Evolutionary conservation across 768 basidiomycete species (phyloP).

Genomic region (Heimioporus sp.): DNA sequence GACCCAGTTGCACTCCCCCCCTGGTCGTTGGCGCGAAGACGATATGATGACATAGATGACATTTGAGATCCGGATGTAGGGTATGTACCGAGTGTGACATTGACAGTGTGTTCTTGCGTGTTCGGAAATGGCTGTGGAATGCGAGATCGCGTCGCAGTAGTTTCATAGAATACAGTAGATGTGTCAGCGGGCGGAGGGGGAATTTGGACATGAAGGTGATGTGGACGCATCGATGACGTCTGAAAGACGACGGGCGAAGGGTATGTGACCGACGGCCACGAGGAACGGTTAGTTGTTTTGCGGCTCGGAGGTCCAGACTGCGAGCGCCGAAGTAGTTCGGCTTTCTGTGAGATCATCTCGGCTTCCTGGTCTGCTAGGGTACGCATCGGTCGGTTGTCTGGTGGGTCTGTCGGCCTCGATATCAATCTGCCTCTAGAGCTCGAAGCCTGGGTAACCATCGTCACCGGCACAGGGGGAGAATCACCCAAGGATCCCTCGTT

Average conservation of each 20-base stretch:
- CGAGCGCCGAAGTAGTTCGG: constrained; percentile 42
- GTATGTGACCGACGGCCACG: constrained; percentile 40
- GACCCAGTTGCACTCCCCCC: constrained; percentile 11
- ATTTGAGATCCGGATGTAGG: constrained; percentile 31
- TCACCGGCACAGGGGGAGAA: constrained; percentile 11
- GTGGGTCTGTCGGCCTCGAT: constrained; percentile 11
- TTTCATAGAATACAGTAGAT: constrained; percentile 70
- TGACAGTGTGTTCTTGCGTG: constrained; percentile 20
- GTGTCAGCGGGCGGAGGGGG: constrained; percentile 37
- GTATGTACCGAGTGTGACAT: constrained; percentile 27
- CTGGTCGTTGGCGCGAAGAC: constrained; percentile 19
- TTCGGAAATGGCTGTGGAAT: constrained; percentile 17
- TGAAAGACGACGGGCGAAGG: constrained; percentile 53
- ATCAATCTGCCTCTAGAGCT: constrained; percentile 26
- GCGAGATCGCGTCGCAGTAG: constrained; percentile 37
- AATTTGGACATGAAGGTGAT: constrained; percentile 29
- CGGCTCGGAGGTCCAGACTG: constrained; percentile 42
- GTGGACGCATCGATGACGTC: constrained; percentile 34
- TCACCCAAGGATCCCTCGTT: constrained; percentile 45
- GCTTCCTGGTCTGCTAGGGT: constrained; percentile 3
- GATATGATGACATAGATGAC: constrained; percentile 34
- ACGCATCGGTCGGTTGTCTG: constrained; percentile 4
- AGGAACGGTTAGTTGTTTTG: constrained; percentile 34
- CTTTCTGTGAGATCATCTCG: constrained; percentile 28
- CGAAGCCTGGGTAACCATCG: constrained; percentile 6